Evolutionary conservation across 1,139 yeast species (phyloP).

Genomic region (Lodderomyces elongisporus): DNA sequence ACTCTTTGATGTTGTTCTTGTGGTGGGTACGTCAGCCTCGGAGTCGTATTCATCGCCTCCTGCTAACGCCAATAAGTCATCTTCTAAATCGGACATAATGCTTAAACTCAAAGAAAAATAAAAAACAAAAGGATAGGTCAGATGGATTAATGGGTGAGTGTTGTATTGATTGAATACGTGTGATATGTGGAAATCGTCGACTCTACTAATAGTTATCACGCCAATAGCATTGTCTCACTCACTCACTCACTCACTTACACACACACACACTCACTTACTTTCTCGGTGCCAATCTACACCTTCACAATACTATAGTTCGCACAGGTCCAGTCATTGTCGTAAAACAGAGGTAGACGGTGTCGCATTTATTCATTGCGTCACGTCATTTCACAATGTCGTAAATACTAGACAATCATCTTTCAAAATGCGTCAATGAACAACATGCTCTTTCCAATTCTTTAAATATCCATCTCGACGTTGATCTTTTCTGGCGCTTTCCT

Average conservation of each 20-base stretch:
- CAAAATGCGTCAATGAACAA: too few relatives aligned
- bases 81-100: constrained; percentile 66
- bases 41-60: constrained; percentile 50
- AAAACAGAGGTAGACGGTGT: too few relatives aligned
- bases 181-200: constrained; percentile 5
- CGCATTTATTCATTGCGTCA: too few relatives aligned
- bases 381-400: too few relatives aligned
- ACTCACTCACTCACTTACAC: background rate
- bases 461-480: too few relatives aligned
- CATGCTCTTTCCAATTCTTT: too few relatives aligned
- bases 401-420: too few relatives aligned
- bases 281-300: background rate
- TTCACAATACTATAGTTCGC: too few relatives aligned
- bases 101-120: too few relatives aligned
- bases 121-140: too few relatives aligned
- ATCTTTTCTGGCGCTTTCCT: too few relatives aligned
- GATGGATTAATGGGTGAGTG: background rate
- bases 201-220: background rate
- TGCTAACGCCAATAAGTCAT: constrained; percentile 86
- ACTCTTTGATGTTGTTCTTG: constrained; percentile 18
- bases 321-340: too few relatives aligned
- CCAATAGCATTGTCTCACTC: background rate
- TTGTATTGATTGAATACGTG: constrained; percentile 1
- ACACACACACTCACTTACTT: constrained; percentile 1
- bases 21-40: constrained; percentile 18